These are phyloP conservation scores for Fraxinus baroniana DNA, from an alignment of 305 asterid species.

Conservation along the genomic window DNA sequence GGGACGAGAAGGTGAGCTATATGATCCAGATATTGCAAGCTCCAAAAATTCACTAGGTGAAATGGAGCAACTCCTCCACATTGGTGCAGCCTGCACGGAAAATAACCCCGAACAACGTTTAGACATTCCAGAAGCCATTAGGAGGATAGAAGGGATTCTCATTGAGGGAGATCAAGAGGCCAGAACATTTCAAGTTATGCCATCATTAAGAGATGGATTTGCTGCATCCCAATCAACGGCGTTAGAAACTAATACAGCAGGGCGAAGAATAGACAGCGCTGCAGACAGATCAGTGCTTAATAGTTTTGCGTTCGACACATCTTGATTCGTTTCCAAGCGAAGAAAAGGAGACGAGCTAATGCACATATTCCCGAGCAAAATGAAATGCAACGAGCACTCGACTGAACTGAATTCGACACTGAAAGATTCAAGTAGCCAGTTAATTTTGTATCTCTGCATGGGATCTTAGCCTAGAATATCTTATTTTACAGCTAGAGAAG, in stretches of 20 bases:
- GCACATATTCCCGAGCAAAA: background rate
- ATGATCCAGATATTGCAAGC: constrained; percentile 49
- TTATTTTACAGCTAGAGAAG: background rate
- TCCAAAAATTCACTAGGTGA: constrained; percentile 21
- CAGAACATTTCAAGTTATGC: constrained; percentile 13
- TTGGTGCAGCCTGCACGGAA: constrained; percentile 67
- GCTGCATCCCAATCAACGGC: constrained; percentile 17
- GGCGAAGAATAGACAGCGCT: background rate
- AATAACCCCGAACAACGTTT: constrained; percentile 46
- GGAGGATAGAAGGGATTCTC: constrained; percentile 45
- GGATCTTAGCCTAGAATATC: background rate
- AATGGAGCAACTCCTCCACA: constrained; percentile 46
- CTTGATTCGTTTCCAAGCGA: background rate
- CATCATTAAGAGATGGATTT: constrained; percentile 30
- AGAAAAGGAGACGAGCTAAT: background rate
- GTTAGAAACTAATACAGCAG: background rate
- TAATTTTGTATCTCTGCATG: background rate
- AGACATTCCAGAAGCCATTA: constrained; percentile 52
- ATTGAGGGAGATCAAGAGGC: constrained; percentile 15
- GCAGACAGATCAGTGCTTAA: constrained; percentile 21
- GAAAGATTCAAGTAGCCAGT: constrained; percentile 13
- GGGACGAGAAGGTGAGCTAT: constrained; percentile 43
- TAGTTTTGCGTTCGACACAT: constrained; percentile 4
- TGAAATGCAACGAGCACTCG: background rate
- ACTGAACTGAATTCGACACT: background rate